Evolutionary conservation across 148 eudicot species (phyloP), one percentile per base, ranked within the genome.

Genomic region (Heliosperma pusillum): DNA sequence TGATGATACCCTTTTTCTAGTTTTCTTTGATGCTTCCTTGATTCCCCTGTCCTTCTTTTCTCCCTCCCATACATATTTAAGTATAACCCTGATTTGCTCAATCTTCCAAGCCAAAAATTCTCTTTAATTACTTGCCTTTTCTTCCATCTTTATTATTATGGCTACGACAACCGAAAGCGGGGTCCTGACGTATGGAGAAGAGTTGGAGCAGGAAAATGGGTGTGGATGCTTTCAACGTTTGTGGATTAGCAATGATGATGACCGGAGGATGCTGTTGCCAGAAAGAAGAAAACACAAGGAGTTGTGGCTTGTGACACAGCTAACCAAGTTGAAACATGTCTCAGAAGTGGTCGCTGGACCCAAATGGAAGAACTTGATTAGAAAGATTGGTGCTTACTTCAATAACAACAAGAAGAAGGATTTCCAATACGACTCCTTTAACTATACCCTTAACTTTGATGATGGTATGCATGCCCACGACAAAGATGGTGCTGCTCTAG

Each of bases 351-450:
- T 88, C 8, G 93, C 93, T 0, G 96, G 98, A 27, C 98, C 96
- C n/a, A 93, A 88, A 55, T 93, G 98, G 98, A 93, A 93, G 87
- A 93, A 89, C 75, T 85, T 93, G 7, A 56, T 90, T 0, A 77
- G 96, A 44, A 90, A 78, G 63, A 68, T 89, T 1, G 86, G 98
- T 10, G 88, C 76, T 30, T 67, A 85, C 44, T 84, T 82, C 7
- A 80, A 71, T 68, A 73, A 72, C 44, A 86, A 73, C 26, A 85
- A 83, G 64, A 80, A 73, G 68, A 79, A 72, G 60, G 76, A 72
- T 45, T 74, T 85, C 69, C 93, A 79, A 66, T 89, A 93, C 40
- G 88, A 87, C 72, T 82, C 93, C 0, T 74, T 79, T 11, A 86
- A 88, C 72, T 93, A 93, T 80, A 93, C 89, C 13, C 87, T 89